A percentile compares a stretch with the other conserved stretches of the same genome.
These are phyloP conservation scores for Nannochloropsis granulata DNA, from an alignment of 108 stramenopile species.

Conservation along the genomic window DNA sequence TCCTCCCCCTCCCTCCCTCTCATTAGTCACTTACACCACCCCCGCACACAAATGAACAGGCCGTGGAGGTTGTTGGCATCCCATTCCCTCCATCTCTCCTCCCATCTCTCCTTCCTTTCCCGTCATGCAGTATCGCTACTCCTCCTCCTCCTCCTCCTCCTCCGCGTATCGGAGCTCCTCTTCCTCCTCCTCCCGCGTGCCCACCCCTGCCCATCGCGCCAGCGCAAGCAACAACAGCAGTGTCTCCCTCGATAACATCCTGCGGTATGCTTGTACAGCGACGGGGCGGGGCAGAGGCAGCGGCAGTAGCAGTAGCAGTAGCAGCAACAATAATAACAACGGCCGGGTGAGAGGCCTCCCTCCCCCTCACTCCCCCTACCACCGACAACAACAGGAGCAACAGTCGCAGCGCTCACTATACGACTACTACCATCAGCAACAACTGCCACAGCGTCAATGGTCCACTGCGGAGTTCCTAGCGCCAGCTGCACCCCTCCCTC, in stretches of 20 bases:
- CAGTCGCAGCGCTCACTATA: neutral
- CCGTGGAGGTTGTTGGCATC: no score
- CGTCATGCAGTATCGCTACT: neutral
- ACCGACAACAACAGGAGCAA: neutral
- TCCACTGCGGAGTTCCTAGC: neutral
- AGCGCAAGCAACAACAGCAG: neutral
- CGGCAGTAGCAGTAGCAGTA: neutral
- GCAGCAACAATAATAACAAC: neutral
- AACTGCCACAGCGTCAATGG: neutral
- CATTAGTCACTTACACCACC: no score
- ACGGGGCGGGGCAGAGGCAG: neutral
- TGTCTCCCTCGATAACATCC: neutral
- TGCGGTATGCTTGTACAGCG: neutral
- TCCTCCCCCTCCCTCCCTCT: no score
- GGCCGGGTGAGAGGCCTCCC: neutral
- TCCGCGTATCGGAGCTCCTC: neutral
- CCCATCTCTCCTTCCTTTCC: neutral
- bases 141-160: neutral
- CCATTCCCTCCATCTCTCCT: no score
- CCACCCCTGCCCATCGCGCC: neutral
- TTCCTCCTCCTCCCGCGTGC: neutral
- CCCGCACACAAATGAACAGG: no score
- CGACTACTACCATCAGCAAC: neutral
- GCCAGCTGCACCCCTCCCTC: neutral
- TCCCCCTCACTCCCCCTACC: neutral